Evolutionary conservation across 352 stramenopile species (phyloP).

Genomic region (Pythium aphanidermatum): DNA sequence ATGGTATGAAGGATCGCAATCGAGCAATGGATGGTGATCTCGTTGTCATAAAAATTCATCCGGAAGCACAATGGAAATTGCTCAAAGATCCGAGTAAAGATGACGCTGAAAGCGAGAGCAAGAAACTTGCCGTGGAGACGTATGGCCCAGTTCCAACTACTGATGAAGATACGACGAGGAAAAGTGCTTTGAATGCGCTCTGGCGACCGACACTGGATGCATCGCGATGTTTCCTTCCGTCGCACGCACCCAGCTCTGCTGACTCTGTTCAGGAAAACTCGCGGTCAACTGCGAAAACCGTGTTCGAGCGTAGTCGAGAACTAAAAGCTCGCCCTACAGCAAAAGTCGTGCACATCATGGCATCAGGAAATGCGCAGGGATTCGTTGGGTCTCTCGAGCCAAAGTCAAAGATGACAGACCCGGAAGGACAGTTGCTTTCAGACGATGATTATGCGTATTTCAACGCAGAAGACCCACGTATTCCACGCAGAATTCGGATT

Average conservation of each 20-base stretch:
- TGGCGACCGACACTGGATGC: slow-evolving; percentile 16
- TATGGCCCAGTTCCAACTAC: slow-evolving; percentile 3
- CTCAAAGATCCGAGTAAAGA: slow-evolving; percentile 18
- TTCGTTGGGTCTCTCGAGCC: slow-evolving; percentile 61
- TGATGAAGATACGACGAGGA: not conserved
- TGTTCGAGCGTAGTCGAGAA: slow-evolving; percentile 5
- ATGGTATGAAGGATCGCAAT: slow-evolving; percentile 67
- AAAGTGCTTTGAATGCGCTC: slow-evolving; percentile 6
- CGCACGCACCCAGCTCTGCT: no score
- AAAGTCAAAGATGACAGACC: slow-evolving; percentile 36
- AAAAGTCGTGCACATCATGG: slow-evolving; percentile 65
- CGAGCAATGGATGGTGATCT: slow-evolving; percentile 77
- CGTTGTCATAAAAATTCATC: slow-evolving; percentile 53
- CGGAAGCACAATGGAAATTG: slow-evolving; percentile 51
- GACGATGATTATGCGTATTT: slow-evolving; percentile 70
- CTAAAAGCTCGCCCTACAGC: slow-evolving; percentile 40
- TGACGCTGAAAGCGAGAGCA: slow-evolving; percentile 9
- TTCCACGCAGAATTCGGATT: slow-evolving; percentile 71
- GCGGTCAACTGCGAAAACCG: not conserved
- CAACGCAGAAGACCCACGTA: slow-evolving; percentile 50
- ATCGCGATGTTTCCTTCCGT: slow-evolving; percentile 14
- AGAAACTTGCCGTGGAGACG: slow-evolving; percentile 4
- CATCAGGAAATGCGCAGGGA: slow-evolving; percentile 41
- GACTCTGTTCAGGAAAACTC: no score
- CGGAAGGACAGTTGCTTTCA: slow-evolving; percentile 24